Conservation (phyloP, 495 filamentous ascomycete genomes). For the Aspergillus haitiensis region DNA sequence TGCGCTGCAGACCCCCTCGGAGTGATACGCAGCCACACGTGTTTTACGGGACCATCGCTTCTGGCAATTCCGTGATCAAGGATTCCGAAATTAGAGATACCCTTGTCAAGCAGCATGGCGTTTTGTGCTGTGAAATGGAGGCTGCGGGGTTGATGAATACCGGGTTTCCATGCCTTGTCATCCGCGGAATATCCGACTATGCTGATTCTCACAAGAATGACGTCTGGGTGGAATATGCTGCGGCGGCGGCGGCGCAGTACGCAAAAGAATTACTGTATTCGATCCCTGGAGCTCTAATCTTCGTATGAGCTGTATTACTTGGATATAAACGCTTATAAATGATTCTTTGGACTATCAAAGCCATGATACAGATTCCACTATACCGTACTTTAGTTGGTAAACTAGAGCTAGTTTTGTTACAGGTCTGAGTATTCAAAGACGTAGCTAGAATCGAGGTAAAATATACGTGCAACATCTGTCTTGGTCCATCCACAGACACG, state of each 20-base stretch:
- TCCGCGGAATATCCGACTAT: conserved; percentile 39
- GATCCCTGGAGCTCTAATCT: background rate
- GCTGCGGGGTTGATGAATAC: conserved; percentile 37
- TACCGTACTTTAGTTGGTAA: too few relatives aligned
- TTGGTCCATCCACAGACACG: too few relatives aligned
- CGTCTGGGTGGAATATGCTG: conserved; percentile 34
- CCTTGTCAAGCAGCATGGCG: conserved; percentile 14
- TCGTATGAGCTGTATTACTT: too few relatives aligned
- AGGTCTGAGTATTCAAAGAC: too few relatives aligned
- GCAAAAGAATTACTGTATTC: background rate
- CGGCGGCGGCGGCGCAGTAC: conserved; percentile 21
- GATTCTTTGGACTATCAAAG: too few relatives aligned
- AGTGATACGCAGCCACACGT: background rate
- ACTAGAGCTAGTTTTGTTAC: too few relatives aligned
- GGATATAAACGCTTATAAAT: too few relatives aligned
- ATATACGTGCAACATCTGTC: too few relatives aligned
- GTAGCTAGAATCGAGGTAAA: too few relatives aligned
- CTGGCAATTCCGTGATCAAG: conserved; percentile 30
- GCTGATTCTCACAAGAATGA: conserved; percentile 36
- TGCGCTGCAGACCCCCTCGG: background rate
- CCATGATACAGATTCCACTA: too few relatives aligned
- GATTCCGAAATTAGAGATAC: conserved; percentile 17
- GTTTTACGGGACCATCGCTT: conserved; percentile 33
- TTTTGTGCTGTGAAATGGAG: conserved; percentile 38
- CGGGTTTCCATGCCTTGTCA: conserved; percentile 30